Evolutionary conservation across 2,329 filamentous ascomycete species (phyloP).

Genomic region (Aspergillus alliaceus): DNA sequence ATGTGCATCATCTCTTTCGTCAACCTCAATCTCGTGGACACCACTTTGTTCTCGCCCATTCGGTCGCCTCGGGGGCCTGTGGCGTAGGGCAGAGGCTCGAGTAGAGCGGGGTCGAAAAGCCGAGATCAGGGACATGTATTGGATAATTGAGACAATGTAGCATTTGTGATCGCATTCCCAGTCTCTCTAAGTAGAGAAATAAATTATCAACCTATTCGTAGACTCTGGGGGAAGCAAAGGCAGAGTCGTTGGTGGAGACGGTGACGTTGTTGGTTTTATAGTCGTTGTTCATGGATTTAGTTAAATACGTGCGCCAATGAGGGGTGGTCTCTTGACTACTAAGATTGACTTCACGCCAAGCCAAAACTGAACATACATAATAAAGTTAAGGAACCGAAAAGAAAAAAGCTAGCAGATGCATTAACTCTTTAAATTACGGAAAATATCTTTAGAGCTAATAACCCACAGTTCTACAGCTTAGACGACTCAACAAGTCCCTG

Average conservation of each 20-base stretch:
- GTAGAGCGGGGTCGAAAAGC: conserved; percentile 36
- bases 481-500: neutral
- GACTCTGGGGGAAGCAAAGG: no score
- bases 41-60: conserved; percentile 2
- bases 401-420: neutral
- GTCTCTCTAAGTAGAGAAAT: neutral
- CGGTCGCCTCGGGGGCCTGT: conserved; percentile 22
- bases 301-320: neutral
- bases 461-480: neutral
- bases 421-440: neutral
- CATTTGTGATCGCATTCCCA: neutral
- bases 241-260: neutral
- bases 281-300: no score
- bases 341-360: neutral
- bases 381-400: no score
- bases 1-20: conserved; percentile 29
- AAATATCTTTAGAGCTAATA: neutral
- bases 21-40: conserved; percentile 10
- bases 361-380: neutral
- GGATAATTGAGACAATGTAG: neutral
- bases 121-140: conserved; percentile 31
- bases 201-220: neutral
- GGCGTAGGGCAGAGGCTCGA: conserved; percentile 26
- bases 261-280: no score
- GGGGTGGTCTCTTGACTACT: neutral